Base-by-base conservation (phyloP, 2,329 filamentous ascomycete species). In the Apiospora rasikravindrae region DNA sequence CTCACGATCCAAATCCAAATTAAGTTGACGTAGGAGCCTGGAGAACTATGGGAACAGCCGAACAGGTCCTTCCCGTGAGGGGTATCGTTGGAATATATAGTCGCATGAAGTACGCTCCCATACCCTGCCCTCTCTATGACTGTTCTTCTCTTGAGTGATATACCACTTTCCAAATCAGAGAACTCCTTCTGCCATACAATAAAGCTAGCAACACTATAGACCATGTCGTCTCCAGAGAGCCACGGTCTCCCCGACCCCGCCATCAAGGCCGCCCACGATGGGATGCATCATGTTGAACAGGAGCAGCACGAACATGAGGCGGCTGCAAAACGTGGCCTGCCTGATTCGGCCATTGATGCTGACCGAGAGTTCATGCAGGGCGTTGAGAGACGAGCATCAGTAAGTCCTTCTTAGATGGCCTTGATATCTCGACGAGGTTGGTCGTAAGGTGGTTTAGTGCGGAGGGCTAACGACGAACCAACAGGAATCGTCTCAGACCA, bases 291-390 rank as follows among this genome's bases (percentile, higher is more conserved):
- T 37, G 26, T 69, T 33, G 67, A 69, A 37, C 67, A 69, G 6
- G 67, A 69, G 44, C 44, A 69, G 47, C 67, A 69, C 44, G 67
- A 69, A 49, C 67, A 26, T 4, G 67, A 69, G 26, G 67, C 67
- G 44, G 67, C 67, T 24, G 33, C 33, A 44, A 69, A 24, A 10
- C 67, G 44, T 49, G 67, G 67, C 0, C 67, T 69, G 44, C 44
- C 67, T 49, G 67, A 69, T n/a, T 26, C 37, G 26, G 67, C 67
- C 67, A 49, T 69, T 24, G n/a, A 49, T 24, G 67, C 67, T 13
- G 67, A 69, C 44, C 67, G 47, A n/a, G 67, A 69, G 22, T 69
- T 69, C 44, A 69, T 69, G 67, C 44, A 69, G 33, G 67, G 67
- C 5, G 67, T 69, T 1, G 67, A 69, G 67, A n/a, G 67, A 49